A percentile compares a stretch with the other conserved stretches of the same genome.
Conservation (phyloP, 306 rosid species). For the Prunus mira region DNA sequence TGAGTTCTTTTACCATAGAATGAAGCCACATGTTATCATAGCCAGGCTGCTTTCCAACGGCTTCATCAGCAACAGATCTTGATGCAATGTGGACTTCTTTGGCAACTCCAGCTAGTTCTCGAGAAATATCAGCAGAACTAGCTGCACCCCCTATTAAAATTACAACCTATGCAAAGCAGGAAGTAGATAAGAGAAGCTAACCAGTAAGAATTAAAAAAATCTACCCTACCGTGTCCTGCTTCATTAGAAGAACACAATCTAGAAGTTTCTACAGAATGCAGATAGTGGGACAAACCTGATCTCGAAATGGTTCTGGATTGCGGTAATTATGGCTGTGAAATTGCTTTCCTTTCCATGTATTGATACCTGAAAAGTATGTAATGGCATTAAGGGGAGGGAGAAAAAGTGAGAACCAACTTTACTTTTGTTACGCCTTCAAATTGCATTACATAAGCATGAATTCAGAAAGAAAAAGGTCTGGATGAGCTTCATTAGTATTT, state of each 20-base stretch:
- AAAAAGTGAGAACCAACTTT: background rate
- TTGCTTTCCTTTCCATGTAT: slow-evolving; percentile 41
- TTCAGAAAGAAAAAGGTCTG: background rate
- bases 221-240: background rate
- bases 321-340: slow-evolving; percentile 55
- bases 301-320: slow-evolving; percentile 36
- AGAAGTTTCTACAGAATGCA: background rate
- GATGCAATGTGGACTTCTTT: slow-evolving; percentile 75
- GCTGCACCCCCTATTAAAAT: slow-evolving; percentile 65
- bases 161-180: slow-evolving; percentile 44
- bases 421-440: background rate
- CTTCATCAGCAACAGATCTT: slow-evolving; percentile 37
- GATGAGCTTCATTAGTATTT: background rate
- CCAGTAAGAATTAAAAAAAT: background rate
- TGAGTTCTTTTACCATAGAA: slow-evolving; percentile 58
- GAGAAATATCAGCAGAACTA: slow-evolving; percentile 71
- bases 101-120: slow-evolving; percentile 64
- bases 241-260: background rate
- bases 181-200: slow-evolving; percentile 5
- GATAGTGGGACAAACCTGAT: slow-evolving; percentile 40
- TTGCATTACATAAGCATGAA: background rate
- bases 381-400: background rate
- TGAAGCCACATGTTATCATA: slow-evolving; percentile 71
- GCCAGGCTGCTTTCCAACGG: slow-evolving; percentile 41
- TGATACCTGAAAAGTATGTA: slow-evolving; percentile 22